Evolutionary conservation across 768 basidiomycete species (phyloP).

Genomic region (Daedaleopsis sinensis): DNA sequence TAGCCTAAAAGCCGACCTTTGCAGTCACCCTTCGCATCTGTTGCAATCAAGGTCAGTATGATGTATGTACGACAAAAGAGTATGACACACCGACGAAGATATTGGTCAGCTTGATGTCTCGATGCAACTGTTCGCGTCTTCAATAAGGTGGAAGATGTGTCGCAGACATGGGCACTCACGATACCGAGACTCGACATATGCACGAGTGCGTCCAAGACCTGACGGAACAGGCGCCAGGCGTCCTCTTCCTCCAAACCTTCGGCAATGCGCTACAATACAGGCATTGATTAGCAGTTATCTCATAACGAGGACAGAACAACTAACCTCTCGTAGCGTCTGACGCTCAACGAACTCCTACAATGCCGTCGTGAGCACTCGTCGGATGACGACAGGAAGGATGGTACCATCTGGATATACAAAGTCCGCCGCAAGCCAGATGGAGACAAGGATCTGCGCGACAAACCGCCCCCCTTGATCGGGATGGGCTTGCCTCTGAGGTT

Average conservation of each 20-base stretch:
- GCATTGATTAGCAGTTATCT: not conserved
- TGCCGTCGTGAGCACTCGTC: conserved; percentile 9
- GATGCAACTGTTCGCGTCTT: conserved; percentile 52
- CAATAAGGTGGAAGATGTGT: not conserved
- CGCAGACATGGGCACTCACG: conserved; percentile 41
- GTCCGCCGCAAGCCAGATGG: conserved; percentile 44
- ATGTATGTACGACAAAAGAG: too few relatives aligned
- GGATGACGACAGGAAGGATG: conserved; percentile 12
- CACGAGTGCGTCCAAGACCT: conserved; percentile 86
- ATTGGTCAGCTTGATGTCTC: conserved; percentile 92
- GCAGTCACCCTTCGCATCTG: conserved; percentile 82
- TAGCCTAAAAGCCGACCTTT: conserved; percentile 51
- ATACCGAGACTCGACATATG: conserved; percentile 92
- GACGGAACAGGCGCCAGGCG: conserved; percentile 87
- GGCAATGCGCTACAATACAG: conserved; percentile 58
- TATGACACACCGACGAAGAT: conserved; percentile 81
- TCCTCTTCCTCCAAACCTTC: conserved; percentile 84
- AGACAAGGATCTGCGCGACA: conserved; percentile 30
- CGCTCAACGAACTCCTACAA: conserved; percentile 85
- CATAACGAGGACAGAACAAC: not conserved
- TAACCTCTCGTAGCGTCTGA: conserved; percentile 86
- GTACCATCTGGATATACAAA: conserved; percentile 93
- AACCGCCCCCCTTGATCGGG: conserved; percentile 5
- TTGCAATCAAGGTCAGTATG: not conserved
- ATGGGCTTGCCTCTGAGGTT: conserved; percentile 21